Evolutionary conservation across 23 red algal genomes (phyloP).

Genomic region (Agarophyton chilense): DNA sequence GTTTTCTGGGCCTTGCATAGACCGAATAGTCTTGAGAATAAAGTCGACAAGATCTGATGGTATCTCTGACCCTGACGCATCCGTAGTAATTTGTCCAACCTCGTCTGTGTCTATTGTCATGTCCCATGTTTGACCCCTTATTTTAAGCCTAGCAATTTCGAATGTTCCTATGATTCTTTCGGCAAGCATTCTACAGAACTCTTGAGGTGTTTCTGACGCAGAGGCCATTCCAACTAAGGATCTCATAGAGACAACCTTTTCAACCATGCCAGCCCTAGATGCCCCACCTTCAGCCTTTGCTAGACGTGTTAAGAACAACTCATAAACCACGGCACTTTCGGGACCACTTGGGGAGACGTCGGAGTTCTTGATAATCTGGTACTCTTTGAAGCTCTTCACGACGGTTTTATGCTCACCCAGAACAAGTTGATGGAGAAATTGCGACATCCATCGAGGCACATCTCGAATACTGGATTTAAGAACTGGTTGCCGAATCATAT

Average conservation of each 20-base stretch:
- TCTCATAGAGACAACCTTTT: not conserved
- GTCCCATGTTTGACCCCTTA: not conserved
- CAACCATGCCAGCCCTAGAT: not conserved
- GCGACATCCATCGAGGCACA: not conserved
- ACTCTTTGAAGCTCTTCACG: not conserved
- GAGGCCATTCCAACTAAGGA: not conserved
- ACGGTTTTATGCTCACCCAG: not conserved
- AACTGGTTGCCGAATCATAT: conserved; percentile 3
- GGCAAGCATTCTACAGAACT: not conserved
- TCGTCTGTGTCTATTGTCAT: not conserved
- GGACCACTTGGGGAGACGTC: not conserved
- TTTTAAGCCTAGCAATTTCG: not conserved
- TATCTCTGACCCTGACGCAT: not conserved
- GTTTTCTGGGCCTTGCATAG: not conserved
- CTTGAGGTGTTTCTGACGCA: not conserved
- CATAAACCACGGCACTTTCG: not conserved
- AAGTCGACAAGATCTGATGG: not conserved
- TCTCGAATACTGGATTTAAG: not conserved
- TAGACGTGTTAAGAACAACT: not conserved
- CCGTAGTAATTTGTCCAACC: not conserved
- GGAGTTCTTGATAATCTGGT: not conserved
- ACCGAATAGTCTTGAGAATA: not conserved
- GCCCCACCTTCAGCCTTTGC: not conserved
- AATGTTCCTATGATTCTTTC: conserved; percentile 3
- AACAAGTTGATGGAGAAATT: not conserved